These are phyloP conservation scores for Fusarium sp. DNA, from an alignment of 2,329 filamentous ascomycete species.

Conservation along the genomic window DNA sequence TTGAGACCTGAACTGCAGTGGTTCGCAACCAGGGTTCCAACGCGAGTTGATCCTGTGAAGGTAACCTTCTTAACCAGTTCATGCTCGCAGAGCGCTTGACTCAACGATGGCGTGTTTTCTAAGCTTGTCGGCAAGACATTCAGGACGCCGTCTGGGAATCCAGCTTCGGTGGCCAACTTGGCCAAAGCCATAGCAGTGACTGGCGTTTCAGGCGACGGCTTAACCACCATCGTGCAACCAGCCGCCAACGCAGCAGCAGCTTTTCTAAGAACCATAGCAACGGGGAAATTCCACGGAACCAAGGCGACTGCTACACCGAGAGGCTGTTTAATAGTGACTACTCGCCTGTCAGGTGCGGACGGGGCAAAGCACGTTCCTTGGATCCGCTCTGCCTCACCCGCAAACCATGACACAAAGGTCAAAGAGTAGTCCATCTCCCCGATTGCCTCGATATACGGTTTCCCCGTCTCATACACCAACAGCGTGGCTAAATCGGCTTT, in stretches of 20 bases:
- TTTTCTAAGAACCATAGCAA: constrained; percentile 62
- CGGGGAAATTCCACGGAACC: constrained; percentile 68
- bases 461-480: constrained; percentile 63
- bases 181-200: constrained; percentile 76
- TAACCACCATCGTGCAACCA: constrained; percentile 79
- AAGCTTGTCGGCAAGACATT: constrained; percentile 58
- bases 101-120: constrained; percentile 55
- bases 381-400: constrained; percentile 55
- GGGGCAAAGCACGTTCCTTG: constrained; percentile 68
- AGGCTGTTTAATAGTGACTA: constrained; percentile 73
- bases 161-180: constrained; percentile 75
- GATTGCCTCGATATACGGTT: constrained; percentile 63
- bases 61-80: constrained; percentile 70
- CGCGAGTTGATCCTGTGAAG: constrained; percentile 78
- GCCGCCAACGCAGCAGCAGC: constrained; percentile 70
- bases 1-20: constrained; percentile 72
- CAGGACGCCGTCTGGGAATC: constrained; percentile 79
- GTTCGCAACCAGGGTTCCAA: constrained; percentile 73
- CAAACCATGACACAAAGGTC: constrained; percentile 67
- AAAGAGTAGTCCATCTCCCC: constrained; percentile 67
- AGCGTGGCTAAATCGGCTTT: constrained; percentile 54
- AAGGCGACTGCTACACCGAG: constrained; percentile 50
- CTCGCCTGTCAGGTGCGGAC: constrained; percentile 57
- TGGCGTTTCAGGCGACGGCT: constrained; percentile 79
- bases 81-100: constrained; percentile 59